Percentiles rank a stretch among this genome's conserved stretches.
phyloP scores from a whole-genome alignment of 257 asterid genomes.

The Solanum lycopersicoides region DNA sequence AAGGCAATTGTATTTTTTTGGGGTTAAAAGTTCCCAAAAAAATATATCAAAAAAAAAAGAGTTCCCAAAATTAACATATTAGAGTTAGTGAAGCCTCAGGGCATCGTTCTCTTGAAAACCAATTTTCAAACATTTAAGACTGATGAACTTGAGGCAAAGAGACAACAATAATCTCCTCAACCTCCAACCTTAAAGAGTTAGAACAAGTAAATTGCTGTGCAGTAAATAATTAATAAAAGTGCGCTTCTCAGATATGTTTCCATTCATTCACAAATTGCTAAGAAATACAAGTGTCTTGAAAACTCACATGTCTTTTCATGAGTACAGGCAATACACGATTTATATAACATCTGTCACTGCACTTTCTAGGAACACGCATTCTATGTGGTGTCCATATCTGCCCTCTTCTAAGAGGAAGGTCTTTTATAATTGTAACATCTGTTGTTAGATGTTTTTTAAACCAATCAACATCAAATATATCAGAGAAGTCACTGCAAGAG shows the following conservation, averaged over 20 bases:
- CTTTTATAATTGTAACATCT: conserved; percentile 72
- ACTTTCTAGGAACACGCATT: conserved; percentile 93
- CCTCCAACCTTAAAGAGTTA: background rate
- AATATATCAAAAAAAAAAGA: background rate
- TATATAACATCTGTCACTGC: conserved; percentile 70
- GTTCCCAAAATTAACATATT: background rate
- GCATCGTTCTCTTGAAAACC: background rate
- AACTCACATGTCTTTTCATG: conserved; percentile 68
- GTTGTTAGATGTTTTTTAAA: conserved; percentile 60
- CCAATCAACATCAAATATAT: conserved; percentile 81
- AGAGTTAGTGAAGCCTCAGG: background rate
- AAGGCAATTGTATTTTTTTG: background rate
- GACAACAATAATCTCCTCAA: background rate
- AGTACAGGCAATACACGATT: conserved; percentile 77
- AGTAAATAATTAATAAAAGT: background rate
- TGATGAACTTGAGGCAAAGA: background rate
- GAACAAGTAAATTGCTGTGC: background rate
- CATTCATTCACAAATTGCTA: background rate
- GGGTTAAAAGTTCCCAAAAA: background rate
- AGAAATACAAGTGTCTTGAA: background rate
- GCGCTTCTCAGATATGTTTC: background rate
- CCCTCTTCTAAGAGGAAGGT: conserved; percentile 76
- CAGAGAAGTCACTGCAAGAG: conserved; percentile 81
- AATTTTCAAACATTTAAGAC: background rate
- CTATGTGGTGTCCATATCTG: conserved; percentile 63